Base-by-base conservation (phyloP, 73 alveolate species). In the Effrenium voratum region DNA sequence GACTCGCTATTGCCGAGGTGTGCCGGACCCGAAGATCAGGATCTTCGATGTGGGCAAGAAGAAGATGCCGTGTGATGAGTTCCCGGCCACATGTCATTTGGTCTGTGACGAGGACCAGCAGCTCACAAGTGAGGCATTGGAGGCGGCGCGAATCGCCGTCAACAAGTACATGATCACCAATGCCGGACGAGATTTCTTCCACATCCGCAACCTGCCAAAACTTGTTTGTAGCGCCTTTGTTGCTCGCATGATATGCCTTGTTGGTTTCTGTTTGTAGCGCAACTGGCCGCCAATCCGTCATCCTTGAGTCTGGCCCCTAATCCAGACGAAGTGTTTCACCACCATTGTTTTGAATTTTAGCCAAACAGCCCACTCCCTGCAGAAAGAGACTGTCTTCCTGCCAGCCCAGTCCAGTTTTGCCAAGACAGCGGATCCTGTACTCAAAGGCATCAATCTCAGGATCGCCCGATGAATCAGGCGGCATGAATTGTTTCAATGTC, bases 131-230 rank as follows among this genome's bases (percentile, higher is more conserved):
- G 99, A 99, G 99, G 99, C 99, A 52, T 99, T 99, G 44, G 99
- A 99, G 99, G 99, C 99, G 43, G 99, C 99, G 72, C 99, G 99
- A 91, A 99, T 99, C 72, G 99, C 99, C 93, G 99, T 99, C 99
- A 99, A 99, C 99, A 99, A 99, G 99, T 99, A 99, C 99, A 98
- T 99, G 99, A 93, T 95, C 87, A 99, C 99, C 99, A 99, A 99
- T 93, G 99, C 99, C 94, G 99, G 99, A 50, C 99, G 99, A 99
- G 99, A 99, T 79, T 99, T 99, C 83, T 99, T 99, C 99, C 99
- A 99, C 99, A 98, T 99, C 99, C 99, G 99, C 34, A 55, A 24
- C n/a, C n/a, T n/a, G n/a, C n/a, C n/a, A n/a, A n/a, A n/a, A n/a
- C n/a, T n/a, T n/a, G n/a, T n/a, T n/a, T n/a, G n/a, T n/a, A n/a